Evolutionary conservation across 805 yeast genomes (phyloP), one percentile per base, ranked within the genome.

Genomic region (Saccharomyces eubayanus): DNA sequence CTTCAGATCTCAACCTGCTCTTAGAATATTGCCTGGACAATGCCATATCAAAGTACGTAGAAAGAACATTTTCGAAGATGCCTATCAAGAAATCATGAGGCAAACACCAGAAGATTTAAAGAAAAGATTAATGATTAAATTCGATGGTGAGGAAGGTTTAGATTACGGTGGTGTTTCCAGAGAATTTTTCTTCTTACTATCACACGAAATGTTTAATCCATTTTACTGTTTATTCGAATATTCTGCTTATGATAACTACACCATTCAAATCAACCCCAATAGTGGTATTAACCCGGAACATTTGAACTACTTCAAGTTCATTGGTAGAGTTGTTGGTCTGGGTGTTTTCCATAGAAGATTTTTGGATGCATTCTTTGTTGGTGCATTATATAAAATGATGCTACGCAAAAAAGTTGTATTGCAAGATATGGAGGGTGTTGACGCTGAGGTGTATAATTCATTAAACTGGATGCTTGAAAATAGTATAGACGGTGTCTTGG

Each of bases 91-190:
- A 71, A 84, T 94, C 53, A 94, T 94, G 99, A 85, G 99, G 72
- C 99, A 94, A 76, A 85, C 97, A 2, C 98, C 99, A 20, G 97
- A 91, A 72, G 99, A 94, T 70, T 80, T 94, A 74, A 95, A 94
- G 81, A 94, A 94, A 77, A 81, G 99, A 69, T 77, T 94, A 58
- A 94, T 94, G 99, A 94, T 94, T 72, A 90, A 92, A 71, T 94
- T 94, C 66, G 99, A 94, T 64, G 99, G 99, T 57, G 99, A 94
- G 76, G 99, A 94, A 77, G 99, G 99, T 72, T 81, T 94, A 65
- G 99, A 94, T 77, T 94, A 94, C 69, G 99, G 99, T 79, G 99
- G 99, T 70, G 98, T 94, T 58, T 89, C 97, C 30, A 82, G 99
- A 76, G 99, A 94, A 73, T 94, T 89, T 72, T 94, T 94, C 85